These are phyloP conservation scores for Plenodomus biglobosus DNA, from an alignment of 2,329 filamentous ascomycete genomes.

Conservation along the genomic window DNA sequence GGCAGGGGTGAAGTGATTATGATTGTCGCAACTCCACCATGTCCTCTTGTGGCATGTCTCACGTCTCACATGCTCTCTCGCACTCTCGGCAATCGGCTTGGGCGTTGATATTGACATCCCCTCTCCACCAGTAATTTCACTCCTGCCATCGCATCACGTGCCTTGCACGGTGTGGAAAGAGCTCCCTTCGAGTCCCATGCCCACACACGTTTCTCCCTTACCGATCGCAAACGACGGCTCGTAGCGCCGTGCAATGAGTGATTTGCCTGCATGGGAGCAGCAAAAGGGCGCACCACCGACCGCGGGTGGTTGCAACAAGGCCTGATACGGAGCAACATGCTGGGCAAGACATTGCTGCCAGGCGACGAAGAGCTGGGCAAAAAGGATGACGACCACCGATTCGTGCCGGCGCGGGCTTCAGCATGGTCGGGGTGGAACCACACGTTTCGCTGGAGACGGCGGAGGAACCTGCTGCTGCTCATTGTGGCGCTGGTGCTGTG, in stretches of 20 bases:
- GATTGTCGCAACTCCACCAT: background rate
- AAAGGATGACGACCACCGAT: conserved; percentile 62
- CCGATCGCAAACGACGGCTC: conserved; percentile 11
- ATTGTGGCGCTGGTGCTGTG: conserved; percentile 57
- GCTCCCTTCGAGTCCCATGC: background rate
- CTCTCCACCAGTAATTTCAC: no score
- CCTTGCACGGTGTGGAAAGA: no score
- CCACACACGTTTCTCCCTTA: conserved; percentile 15
- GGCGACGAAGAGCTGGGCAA: conserved; percentile 66
- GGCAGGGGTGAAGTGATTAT: background rate
- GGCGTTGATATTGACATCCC: no score
- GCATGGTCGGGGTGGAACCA: conserved; percentile 22
- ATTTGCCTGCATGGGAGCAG: conserved; percentile 28
- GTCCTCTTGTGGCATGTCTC: background rate
- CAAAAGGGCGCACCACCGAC: conserved; percentile 19
- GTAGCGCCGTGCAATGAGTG: conserved; percentile 24
- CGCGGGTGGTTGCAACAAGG: conserved; percentile 33
- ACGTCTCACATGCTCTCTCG: background rate
- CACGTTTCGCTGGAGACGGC: conserved; percentile 49
- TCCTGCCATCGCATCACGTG: no score
- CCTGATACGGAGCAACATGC: conserved; percentile 33
- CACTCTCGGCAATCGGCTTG: no score
- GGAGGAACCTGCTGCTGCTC: conserved; percentile 49
- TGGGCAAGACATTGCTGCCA: conserved; percentile 48
- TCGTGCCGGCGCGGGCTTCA: conserved; percentile 44